Evolutionary conservation across 2,329 filamentous ascomycete species (phyloP), one percentile per base, ranked within the genome.

Genomic region (Verticillium alfalfae): DNA sequence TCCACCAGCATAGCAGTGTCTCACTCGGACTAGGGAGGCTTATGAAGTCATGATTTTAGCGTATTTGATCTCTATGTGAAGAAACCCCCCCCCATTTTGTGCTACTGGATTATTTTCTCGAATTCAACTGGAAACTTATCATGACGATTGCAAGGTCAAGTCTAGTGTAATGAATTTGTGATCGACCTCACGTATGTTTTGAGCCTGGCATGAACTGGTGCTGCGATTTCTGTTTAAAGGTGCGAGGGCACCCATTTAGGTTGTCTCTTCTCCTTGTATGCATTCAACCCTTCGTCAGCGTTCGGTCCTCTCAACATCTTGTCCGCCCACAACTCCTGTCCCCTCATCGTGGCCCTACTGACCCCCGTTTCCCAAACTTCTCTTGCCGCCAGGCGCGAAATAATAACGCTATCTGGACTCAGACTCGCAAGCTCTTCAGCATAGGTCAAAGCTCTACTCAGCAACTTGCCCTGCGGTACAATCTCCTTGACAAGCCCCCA

Each of bases 351-450:
- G 2, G 70, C 70, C 59, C 71, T 62, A 41, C 71, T 73, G 15
- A 73, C 67, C 1, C 70, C 71, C 5, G 70, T 71, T 63, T 75
- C 73, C 73, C 73, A 75, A 1, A 67, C 74, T 62, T 74, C 70
- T 22, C 72, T 64, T 1, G 73, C 70, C 0, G 68, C 72, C 26
- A 70, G 60, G 15, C 74, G 60, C 18, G 70, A 72, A 34, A 75
- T 70, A 59, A 75, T 69, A 22, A 73, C 68, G 60, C 71, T 71
- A 65, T 76, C 73, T 0, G 72, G 73, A 60, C 72, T 72, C 52
- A 72, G 59, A 2, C 64, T 63, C 5, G 72, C 70, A 39, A 76
- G 73, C 63, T 71, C 61, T 16, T 61, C 63, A 0, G 71, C 73
- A 31, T 75, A 70, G 22, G 71, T 67, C 5, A 76, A 38, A 0